phyloP scores from a whole-genome alignment of 2,329 filamentous ascomycete genomes.

The Thielaviopsis musarum region DNA sequence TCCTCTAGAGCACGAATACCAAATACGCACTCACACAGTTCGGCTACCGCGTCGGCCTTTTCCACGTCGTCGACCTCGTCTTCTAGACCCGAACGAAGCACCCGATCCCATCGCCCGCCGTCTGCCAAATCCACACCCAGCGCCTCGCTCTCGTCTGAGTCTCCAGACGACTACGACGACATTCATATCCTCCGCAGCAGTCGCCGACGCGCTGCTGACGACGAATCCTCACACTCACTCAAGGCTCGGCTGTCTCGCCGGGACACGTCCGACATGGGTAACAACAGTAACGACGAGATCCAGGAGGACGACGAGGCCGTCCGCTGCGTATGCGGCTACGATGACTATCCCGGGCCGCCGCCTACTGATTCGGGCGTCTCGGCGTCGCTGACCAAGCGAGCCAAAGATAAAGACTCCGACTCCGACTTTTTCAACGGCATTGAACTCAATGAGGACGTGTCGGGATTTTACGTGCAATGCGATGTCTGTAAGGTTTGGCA shows the following conservation, averaged over 20 bases:
- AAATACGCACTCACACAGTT: conserved; percentile 43
- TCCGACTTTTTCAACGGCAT: conserved; percentile 40
- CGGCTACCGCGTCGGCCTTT: conserved; percentile 23
- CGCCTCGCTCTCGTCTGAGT: conserved; percentile 54
- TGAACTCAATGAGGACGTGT: conserved; percentile 65
- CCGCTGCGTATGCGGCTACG: conserved; percentile 82
- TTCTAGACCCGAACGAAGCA: conserved; percentile 56
- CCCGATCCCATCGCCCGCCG: conserved; percentile 45
- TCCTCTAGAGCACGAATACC: conserved; percentile 79
- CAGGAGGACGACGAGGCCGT: conserved; percentile 88
- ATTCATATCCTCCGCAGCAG: conserved; percentile 56
- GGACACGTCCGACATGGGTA: conserved; percentile 34
- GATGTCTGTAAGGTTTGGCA: conserved; percentile 98
- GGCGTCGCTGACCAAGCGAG: conserved; percentile 23
- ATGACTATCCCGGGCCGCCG: conserved; percentile 82
- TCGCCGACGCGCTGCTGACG: conserved; percentile 57
- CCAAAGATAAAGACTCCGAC: conserved; percentile 33
- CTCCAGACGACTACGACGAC: conserved; percentile 51
- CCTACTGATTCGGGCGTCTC: conserved; percentile 29
- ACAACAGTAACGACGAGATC: conserved; percentile 44
- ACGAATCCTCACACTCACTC: conserved; percentile 26
- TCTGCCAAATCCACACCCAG: conserved; percentile 65
- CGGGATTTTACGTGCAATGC: conserved; percentile 94
- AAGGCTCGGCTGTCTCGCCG: conserved; percentile 18
- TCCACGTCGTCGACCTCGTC: conserved; percentile 66